Conservation (phyloP, 139 green algal genomes). For the Penium margaritaceum region DNA sequence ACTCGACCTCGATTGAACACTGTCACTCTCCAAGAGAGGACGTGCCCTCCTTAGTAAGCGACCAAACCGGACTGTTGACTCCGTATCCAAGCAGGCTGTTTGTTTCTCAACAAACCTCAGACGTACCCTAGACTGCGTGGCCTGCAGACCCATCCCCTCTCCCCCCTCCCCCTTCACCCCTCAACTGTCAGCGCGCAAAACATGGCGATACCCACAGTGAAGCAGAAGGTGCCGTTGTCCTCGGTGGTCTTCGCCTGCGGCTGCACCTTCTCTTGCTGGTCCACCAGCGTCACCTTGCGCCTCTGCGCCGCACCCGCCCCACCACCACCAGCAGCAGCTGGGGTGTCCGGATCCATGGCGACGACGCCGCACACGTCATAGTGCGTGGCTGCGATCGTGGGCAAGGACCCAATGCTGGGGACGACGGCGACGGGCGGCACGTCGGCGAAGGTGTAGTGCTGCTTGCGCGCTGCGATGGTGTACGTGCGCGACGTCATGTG, state of each 20-base stretch:
- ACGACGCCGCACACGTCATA: slow-evolving; percentile 17
- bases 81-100: no score
- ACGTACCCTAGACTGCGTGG: no score
- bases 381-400: slow-evolving; percentile 11
- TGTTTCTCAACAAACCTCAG: no score
- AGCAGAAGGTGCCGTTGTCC: background rate
- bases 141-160: no score
- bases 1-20: no score
- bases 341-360: background rate
- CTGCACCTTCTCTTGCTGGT: background rate
- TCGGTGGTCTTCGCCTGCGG: background rate
- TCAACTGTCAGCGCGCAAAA: no score
- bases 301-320: background rate
- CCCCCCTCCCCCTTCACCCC: no score
- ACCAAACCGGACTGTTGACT: no score
- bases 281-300: slow-evolving; percentile 1
- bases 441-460: slow-evolving; percentile 11
- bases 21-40: no score
- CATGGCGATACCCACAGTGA: no score
- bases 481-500: slow-evolving; percentile 3
- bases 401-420: slow-evolving; percentile 4
- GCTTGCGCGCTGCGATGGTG: slow-evolving; percentile 7
- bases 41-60: no score
- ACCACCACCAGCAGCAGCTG: no score
- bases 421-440: background rate